Percentiles rank a stretch among this genome's conserved stretches.
Evolutionary conservation across 2,329 filamentous ascomycete genomes (phyloP).

Genomic region (Sporothrix humicola): DNA sequence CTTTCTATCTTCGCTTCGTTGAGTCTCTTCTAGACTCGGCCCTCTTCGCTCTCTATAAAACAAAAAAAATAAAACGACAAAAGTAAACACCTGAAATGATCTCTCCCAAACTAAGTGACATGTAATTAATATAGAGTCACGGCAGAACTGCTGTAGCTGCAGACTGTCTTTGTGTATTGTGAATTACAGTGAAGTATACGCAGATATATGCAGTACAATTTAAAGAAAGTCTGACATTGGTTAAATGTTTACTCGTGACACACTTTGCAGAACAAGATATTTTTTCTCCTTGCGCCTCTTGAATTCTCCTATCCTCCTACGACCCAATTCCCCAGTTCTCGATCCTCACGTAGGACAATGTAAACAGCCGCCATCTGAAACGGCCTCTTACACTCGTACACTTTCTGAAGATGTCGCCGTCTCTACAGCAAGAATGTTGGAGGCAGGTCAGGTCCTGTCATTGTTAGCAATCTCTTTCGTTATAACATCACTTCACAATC

Average conservation of each 20-base stretch:
- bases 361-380: background rate
- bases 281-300: background rate
- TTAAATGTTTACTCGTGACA: background rate
- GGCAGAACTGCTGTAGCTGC: no score
- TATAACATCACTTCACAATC: no score
- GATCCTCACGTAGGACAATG: background rate
- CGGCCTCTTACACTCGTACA: background rate
- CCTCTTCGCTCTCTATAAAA: background rate
- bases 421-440: constrained; percentile 34
- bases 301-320: background rate
- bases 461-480: background rate
- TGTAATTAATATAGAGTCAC: no score
- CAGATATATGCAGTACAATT: background rate
- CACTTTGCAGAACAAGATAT: background rate
- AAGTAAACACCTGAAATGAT: background rate
- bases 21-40: background rate
- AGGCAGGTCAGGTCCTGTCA: constrained; percentile 35
- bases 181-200: background rate
- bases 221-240: background rate
- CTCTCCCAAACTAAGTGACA: background rate
- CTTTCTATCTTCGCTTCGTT: background rate
- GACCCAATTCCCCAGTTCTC: background rate
- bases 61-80: background rate
- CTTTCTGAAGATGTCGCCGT: background rate
- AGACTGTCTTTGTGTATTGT: no score